Percentiles rank a stretch among this genome's conserved stretches.
Conservation (phyloP, 108 stramenopile genomes). For the Schizochytrium sp. region DNA sequence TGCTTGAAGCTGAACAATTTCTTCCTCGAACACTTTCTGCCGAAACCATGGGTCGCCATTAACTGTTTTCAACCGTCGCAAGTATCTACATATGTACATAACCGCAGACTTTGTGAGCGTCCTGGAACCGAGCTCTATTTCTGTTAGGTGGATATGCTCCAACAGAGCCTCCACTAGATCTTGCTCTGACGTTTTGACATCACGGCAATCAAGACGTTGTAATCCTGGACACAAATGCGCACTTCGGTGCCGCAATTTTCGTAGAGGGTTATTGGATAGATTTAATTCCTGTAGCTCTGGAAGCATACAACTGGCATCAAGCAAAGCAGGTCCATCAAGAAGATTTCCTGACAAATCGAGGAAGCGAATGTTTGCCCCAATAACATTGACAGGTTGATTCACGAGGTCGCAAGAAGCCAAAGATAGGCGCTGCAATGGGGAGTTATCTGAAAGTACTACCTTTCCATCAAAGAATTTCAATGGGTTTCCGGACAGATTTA, state of each 20-base stretch:
- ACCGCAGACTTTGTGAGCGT: neutral
- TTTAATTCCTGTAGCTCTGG: neutral
- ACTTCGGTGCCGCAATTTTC: neutral
- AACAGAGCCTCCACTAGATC: conserved; percentile 13
- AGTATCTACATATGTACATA: neutral
- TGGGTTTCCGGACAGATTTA: neutral
- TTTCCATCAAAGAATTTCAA: neutral
- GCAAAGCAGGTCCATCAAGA: neutral
- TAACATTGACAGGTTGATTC: neutral
- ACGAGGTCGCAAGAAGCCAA: neutral
- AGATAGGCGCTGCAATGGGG: neutral
- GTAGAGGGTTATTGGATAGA: neutral
- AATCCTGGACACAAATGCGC: conserved; percentile 9
- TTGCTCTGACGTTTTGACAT: neutral
- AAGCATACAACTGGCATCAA: neutral
- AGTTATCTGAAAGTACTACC: neutral
- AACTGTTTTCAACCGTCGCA: neutral
- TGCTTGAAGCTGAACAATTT: neutral
- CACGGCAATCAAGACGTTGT: neutral
- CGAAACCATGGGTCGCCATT: neutral
- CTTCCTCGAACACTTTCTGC: neutral
- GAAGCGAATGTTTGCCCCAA: neutral
- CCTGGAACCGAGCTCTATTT: neutral
- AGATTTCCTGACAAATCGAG: neutral
- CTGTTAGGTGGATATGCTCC: conserved; percentile 21